Conservation (phyloP, 2,329 filamentous ascomycete species). For the Zymoseptoria crescenta region DNA sequence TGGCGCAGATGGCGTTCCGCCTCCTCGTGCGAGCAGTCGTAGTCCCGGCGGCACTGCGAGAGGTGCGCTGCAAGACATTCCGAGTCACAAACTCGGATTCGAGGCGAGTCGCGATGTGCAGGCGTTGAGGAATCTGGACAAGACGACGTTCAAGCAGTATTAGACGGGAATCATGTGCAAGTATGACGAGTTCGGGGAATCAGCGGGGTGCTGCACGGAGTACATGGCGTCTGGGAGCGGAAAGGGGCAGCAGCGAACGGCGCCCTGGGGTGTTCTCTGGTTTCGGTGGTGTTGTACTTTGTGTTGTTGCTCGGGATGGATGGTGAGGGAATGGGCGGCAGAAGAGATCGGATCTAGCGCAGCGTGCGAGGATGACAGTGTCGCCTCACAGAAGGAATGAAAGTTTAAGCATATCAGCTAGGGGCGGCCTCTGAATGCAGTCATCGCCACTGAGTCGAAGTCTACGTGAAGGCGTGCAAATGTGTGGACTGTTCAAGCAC, state of each 20-base stretch:
- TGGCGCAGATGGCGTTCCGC: constrained; percentile 18
- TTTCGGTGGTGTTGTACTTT: neutral
- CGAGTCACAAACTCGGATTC: constrained; percentile 32
- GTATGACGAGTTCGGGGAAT: neutral
- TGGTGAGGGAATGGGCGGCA: neutral
- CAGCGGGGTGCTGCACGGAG: neutral
- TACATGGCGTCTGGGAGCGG: neutral
- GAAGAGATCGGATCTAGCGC: neutral
- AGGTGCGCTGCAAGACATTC: constrained; percentile 29
- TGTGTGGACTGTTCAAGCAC: neutral
- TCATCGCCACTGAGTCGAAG: neutral
- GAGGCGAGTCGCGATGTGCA: constrained; percentile 31
- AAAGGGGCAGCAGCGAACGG: neutral
- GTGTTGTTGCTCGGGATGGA: neutral
- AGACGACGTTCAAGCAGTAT: constrained; percentile 29
- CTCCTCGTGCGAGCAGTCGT: constrained; percentile 23
- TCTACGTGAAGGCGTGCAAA: neutral
- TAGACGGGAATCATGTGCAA: neutral
- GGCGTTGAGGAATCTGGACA: constrained; percentile 30
- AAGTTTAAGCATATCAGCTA: neutral
- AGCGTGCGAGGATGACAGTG: neutral
- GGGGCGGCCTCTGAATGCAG: neutral
- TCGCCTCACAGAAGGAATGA: neutral
- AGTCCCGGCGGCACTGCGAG: constrained; percentile 23
- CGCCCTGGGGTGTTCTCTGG: no score